Conservation (phyloP, 306 rosid species). For the Crataegus laevigata region DNA sequence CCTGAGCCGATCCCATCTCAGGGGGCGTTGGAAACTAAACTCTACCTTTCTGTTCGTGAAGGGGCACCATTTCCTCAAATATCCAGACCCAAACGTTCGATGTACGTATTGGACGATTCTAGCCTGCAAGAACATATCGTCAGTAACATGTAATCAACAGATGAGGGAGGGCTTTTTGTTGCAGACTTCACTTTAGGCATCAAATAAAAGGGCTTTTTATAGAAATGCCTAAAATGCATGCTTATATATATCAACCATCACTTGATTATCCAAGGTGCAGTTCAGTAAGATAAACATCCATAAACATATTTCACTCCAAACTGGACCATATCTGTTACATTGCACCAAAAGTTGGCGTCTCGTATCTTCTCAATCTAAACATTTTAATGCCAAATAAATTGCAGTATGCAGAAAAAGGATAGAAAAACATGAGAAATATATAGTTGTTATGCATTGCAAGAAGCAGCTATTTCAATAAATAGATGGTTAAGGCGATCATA, state of each 20-base stretch:
- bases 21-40: conserved; percentile 17
- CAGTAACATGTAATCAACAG: conserved; percentile 3
- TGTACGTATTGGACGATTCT: conserved; percentile 40
- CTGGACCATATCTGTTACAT: background rate
- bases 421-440: background rate
- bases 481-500: background rate
- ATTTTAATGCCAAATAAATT: background rate
- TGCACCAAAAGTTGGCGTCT: background rate
- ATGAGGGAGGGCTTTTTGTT: background rate
- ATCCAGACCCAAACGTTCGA: conserved; percentile 60
- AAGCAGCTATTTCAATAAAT: background rate
- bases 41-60: background rate
- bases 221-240: background rate
- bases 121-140: conserved; percentile 44
- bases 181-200: background rate
- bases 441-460: background rate
- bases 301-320: background rate
- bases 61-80: conserved; percentile 22
- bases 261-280: background rate
- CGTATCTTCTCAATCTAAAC: background rate
- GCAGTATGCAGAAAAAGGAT: background rate
- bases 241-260: background rate
- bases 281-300: background rate
- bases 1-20: background rate
- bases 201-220: background rate